These are phyloP conservation scores for Candida endomychidarum DNA, from an alignment of 805 yeast species.

Conservation along the genomic window DNA sequence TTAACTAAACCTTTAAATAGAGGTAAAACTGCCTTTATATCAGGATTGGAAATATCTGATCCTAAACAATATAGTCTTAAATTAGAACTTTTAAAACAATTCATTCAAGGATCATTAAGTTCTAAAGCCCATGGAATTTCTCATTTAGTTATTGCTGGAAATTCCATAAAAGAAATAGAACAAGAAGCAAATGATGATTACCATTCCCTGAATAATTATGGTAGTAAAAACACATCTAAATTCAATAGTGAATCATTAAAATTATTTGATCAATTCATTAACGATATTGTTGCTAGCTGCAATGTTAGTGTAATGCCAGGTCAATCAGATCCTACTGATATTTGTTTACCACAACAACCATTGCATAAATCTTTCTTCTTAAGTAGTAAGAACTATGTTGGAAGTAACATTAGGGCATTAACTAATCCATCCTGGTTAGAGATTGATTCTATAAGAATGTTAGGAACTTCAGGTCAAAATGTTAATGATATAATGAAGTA, in stretches of 20 bases:
- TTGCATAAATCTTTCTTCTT: constrained; percentile 75
- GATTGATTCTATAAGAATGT: constrained; percentile 47
- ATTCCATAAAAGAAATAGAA: constrained; percentile 48
- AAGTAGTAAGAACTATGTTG: constrained; percentile 41
- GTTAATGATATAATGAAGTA: constrained; percentile 76
- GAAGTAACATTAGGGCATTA: constrained; percentile 22
- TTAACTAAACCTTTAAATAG: constrained; percentile 18
- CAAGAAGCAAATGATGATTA: constrained; percentile 27
- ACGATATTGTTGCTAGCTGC: constrained; percentile 54
- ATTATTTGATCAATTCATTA: constrained; percentile 60
- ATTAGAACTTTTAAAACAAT: constrained; percentile 64
- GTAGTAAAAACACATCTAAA: constrained; percentile 53
- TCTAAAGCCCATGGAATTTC: constrained; percentile 34
- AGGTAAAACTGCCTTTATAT: constrained; percentile 66
- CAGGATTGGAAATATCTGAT: constrained; percentile 68
- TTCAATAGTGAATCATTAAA: constrained; percentile 48
- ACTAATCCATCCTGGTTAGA: constrained; percentile 76
- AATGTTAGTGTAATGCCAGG: constrained; percentile 88
- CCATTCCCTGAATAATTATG: constrained; percentile 45
- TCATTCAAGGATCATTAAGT: constrained; percentile 68
- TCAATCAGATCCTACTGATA: constrained; percentile 77
- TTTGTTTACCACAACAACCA: constrained; percentile 85
- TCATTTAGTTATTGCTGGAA: constrained; percentile 70
- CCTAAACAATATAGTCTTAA: constrained; percentile 42
- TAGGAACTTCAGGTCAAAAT: constrained; percentile 86